Evolutionary conservation across 2,329 filamentous ascomycete genomes (phyloP), one percentile per base, ranked within the genome.

Genomic region (Blumeriella jaapii): DNA sequence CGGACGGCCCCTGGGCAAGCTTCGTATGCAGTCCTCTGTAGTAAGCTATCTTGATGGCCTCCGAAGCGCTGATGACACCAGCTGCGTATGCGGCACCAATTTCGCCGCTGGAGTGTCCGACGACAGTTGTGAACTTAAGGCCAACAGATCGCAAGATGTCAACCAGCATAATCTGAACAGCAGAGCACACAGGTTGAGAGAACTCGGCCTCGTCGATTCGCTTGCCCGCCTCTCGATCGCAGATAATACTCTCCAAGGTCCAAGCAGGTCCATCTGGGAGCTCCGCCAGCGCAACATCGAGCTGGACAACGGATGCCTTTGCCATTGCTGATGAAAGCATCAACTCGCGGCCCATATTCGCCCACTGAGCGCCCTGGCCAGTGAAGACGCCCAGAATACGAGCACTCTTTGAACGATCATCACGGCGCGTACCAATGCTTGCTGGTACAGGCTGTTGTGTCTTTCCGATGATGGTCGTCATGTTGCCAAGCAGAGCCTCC

Each of bases 101-200:
- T 39, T 69, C 65, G 11, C 65, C 65, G 20, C 54, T 59, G 1
- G 63, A 67, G 44, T 69, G 65, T 2, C 65, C 63, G 2, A 59
- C 52, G 0, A 67, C 63, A 1, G 53, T 54, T 0, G 42, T 30
- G 0, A 62, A 59, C 5, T 37, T 47, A 15, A 68, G 49, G 1
- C 56, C 58, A 51, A 56, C 64, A 2, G 59, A 57, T 14, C 57
- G 23, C 0, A 71, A 52, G 3, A 70, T 52, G 10, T 62, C 53
- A 0, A 63, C 57, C 1, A 70, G 47, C 1, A 58, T 36, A 13
- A 71, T 50, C 44, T 71, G 68, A 2, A 71, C 39, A 0, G 65
- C 62, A 0, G 64, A 65, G 39, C 57, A 63, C 55, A 60, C 51
- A 39, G 63, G 62, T 46, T 65, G 62, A 3, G 55, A 46, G 16